Conservation (phyloP, 139 green algal species). For the Coccomyxa sp. region DNA sequence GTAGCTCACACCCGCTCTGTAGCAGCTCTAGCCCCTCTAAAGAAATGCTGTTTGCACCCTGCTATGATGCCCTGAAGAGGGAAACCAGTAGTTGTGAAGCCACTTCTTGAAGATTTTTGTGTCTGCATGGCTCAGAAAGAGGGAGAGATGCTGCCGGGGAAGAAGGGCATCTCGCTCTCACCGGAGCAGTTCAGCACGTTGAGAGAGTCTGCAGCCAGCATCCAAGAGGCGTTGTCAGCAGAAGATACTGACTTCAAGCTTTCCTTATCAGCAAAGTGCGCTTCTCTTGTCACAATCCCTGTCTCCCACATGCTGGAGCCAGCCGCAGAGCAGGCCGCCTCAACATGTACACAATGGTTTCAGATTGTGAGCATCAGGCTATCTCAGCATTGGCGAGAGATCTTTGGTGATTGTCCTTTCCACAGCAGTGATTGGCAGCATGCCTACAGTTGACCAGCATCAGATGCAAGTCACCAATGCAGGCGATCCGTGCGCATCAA, state of each 20-base stretch:
- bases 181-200: slow-evolving; percentile 38
- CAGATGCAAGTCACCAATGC: neutral
- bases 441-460: neutral
- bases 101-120: neutral
- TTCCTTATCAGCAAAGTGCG: slow-evolving; percentile 12
- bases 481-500: neutral
- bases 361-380: too few relatives aligned
- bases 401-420: neutral
- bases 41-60: too few relatives aligned
- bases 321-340: too few relatives aligned
- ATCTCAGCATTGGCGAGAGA: neutral
- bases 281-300: too few relatives aligned
- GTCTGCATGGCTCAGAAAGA: slow-evolving; percentile 17
- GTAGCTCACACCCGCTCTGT: too few relatives aligned
- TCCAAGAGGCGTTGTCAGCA: slow-evolving; percentile 11
- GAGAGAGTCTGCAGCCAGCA: neutral
- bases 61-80: too few relatives aligned
- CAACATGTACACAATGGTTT: too few relatives aligned
- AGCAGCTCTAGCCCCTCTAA: too few relatives aligned
- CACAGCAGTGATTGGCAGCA: neutral
- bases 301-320: too few relatives aligned
- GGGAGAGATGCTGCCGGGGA: slow-evolving; percentile 41
- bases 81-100: neutral
- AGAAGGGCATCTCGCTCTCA: slow-evolving; percentile 58
- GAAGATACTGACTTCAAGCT: slow-evolving; percentile 11